Conservation (phyloP, 2,329 filamentous ascomycete species). For the Aspergillus sp. region DNA sequence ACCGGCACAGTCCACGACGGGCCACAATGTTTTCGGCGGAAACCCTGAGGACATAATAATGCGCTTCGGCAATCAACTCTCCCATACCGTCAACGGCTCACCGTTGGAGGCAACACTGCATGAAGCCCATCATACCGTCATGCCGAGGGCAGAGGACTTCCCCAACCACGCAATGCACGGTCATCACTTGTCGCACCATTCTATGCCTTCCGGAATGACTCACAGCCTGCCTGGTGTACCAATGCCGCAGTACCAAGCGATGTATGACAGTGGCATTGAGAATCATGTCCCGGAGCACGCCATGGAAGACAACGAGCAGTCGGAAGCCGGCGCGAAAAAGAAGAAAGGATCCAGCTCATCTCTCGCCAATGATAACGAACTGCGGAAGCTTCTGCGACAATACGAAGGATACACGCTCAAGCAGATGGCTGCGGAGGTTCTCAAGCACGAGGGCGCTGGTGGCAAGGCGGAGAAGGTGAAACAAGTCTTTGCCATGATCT, state of each 20-base stretch:
- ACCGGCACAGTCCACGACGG: conserved; percentile 30
- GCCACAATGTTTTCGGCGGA: conserved; percentile 35
- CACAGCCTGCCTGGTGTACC: conserved; percentile 31
- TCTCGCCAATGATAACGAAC: conserved; percentile 48
- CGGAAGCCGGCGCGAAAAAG: conserved; percentile 42
- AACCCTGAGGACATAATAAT: conserved; percentile 47
- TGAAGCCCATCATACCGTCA: conserved; percentile 33
- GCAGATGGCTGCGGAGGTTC: conserved; percentile 48
- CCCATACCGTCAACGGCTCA: conserved; percentile 34
- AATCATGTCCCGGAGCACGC: conserved; percentile 40
- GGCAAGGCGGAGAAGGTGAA: conserved; percentile 52
- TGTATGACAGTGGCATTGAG: conserved; percentile 43
- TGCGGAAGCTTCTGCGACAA: conserved; percentile 46
- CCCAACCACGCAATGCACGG: conserved; percentile 32
- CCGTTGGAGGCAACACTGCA: conserved; percentile 38
- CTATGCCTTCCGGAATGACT: conserved; percentile 33
- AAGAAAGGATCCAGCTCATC: conserved; percentile 48
- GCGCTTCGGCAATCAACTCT: conserved; percentile 43
- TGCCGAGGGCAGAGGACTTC: conserved; percentile 39
- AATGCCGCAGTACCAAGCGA: conserved; percentile 36
- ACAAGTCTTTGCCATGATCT: conserved; percentile 53
- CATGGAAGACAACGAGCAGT: conserved; percentile 42
- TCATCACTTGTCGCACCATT: conserved; percentile 35
- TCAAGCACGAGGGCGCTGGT: conserved; percentile 48
- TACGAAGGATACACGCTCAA: conserved; percentile 45